These are phyloP conservation scores for Chaetomidium leptoderma DNA, from an alignment of 495 filamentous ascomycete genomes.

Conservation along the genomic window DNA sequence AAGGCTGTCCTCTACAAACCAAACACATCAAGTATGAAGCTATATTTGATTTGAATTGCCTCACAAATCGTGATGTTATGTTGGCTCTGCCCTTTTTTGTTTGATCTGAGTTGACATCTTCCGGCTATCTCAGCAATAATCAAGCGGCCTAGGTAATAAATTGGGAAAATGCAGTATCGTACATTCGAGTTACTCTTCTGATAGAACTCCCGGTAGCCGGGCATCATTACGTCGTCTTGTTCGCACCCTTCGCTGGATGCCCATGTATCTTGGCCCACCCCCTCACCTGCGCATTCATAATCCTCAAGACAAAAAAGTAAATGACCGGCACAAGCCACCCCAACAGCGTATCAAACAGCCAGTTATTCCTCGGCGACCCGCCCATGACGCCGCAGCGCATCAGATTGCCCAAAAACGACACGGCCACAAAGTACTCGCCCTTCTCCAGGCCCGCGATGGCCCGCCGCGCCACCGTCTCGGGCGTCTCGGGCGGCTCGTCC, in stretches of 20 bases:
- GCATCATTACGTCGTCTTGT: conserved; percentile 20
- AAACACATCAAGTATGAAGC: no score
- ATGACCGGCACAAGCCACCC: conserved; percentile 52
- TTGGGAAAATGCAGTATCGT: no score
- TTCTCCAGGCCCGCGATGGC: conserved; percentile 71
- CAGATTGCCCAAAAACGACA: conserved; percentile 60
- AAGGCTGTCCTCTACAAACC: no score
- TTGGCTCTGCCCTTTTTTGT: no score
- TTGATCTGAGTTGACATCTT: no score
- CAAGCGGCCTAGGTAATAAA: no score
- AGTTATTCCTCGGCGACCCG: conserved; percentile 55
- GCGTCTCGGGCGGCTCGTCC: conserved; percentile 70
- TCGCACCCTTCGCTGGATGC: conserved; percentile 40
- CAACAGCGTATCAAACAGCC: conserved; percentile 58
- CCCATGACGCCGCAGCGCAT: conserved; percentile 61
- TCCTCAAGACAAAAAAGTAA: conserved; percentile 57
- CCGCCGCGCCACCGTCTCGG: conserved; percentile 66
- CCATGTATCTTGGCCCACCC: conserved; percentile 58
- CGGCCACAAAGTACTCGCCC: conserved; percentile 73
- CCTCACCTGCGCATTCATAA: conserved; percentile 57
- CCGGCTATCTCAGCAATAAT: no score
- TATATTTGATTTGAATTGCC: no score
- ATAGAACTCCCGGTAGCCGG: not conserved
- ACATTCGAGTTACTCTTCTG: no score
- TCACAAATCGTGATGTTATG: no score